Conservation (phyloP, 805 yeast species). For the Kodamaea sagamina region DNA sequence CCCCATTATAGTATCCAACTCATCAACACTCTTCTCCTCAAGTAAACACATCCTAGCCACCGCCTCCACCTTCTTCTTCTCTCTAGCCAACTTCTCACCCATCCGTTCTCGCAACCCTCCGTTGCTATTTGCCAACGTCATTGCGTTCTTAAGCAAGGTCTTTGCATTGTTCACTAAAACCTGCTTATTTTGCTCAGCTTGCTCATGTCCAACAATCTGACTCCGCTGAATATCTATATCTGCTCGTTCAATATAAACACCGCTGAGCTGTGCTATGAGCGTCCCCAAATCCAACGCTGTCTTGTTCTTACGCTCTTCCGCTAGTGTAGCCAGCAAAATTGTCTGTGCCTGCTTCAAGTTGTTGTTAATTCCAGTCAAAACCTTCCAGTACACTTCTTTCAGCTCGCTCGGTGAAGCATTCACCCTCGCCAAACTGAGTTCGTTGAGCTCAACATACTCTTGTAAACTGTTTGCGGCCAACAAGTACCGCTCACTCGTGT, state of each 20-base stretch:
- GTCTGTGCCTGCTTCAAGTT: constrained; percentile 43
- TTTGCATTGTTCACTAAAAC: constrained; percentile 42
- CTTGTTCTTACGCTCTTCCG: constrained; percentile 16
- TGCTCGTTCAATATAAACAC: constrained; percentile 50
- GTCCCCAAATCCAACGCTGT: constrained; percentile 31
- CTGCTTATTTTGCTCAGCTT: constrained; percentile 22
- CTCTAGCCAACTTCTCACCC: constrained; percentile 44
- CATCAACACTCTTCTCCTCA: constrained; percentile 38
- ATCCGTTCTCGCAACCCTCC: constrained; percentile 55
- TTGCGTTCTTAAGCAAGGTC: constrained; percentile 47
- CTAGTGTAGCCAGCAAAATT: constrained; percentile 17
- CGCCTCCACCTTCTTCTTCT: constrained; percentile 47
- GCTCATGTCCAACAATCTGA: constrained; percentile 28
- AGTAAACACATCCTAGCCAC: constrained; percentile 46
- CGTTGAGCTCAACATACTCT: constrained; percentile 41
- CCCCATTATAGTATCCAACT: constrained; percentile 36
- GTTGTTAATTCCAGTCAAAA: constrained; percentile 38
- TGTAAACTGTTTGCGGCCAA: constrained; percentile 47
- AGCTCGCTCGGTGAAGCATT: constrained; percentile 7
- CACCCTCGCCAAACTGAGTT: constrained; percentile 15
- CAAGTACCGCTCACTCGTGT: constrained; percentile 39
- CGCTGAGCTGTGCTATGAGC: constrained; percentile 39
- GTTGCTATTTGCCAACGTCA: constrained; percentile 43
- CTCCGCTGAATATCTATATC: constrained; percentile 55
- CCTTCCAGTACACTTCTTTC: constrained; percentile 34